A percentile compares a stretch with the other conserved stretches of the same genome.
Evolutionary conservation across 805 yeast species (phyloP).

Genomic region (Saccharomycopsis sp.): DNA sequence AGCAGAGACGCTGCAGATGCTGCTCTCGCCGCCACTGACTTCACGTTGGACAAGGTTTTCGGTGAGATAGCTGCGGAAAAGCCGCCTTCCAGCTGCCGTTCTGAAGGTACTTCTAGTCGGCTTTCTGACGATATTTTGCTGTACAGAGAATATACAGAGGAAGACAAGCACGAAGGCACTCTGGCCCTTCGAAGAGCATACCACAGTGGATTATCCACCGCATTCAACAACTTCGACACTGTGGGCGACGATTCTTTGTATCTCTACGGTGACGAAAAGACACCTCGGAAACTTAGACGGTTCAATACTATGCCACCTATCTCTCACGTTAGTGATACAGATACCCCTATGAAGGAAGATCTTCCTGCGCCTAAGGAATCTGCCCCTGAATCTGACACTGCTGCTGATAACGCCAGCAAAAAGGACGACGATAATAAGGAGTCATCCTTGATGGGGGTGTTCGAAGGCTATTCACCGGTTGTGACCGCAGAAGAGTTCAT

Average conservation of each 20-base stretch:
- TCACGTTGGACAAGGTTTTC: no score
- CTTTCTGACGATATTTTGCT: no score
- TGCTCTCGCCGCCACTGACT: no score
- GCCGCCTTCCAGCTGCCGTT: no score
- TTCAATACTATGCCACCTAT: neutral
- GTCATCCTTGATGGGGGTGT: conserved; percentile 15
- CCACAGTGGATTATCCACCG: no score
- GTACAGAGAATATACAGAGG: no score
- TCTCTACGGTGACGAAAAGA: neutral
- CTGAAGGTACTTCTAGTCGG: no score
- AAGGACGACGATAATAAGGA: conserved; percentile 3
- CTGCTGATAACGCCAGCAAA: neutral
- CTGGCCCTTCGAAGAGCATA: no score
- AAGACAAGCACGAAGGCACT: no score
- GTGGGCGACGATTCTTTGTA: neutral
- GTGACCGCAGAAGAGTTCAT: conserved; percentile 30
- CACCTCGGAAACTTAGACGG: neutral
- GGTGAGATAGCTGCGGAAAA: no score
- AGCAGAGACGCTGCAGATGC: no score
- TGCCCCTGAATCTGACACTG: neutral
- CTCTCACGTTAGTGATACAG: neutral
- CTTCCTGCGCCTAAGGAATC: neutral
- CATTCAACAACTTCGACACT: neutral
- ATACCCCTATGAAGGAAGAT: neutral
- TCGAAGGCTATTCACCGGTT: conserved; percentile 30